These are phyloP conservation scores for Diaporthe longicolla DNA, from an alignment of 2,329 filamentous ascomycete species.

Conservation along the genomic window DNA sequence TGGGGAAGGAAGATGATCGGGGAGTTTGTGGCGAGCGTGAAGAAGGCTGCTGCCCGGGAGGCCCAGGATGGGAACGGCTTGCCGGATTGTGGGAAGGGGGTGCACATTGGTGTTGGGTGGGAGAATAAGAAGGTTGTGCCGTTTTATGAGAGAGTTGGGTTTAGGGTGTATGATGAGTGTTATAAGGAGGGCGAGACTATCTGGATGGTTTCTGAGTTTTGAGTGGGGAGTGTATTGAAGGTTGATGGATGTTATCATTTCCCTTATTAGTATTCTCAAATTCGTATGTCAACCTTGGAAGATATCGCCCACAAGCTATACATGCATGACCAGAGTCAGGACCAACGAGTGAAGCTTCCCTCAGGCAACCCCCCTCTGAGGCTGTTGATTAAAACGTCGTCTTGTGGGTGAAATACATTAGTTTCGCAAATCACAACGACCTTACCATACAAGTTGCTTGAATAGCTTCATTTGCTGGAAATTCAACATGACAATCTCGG, in stretches of 20 bases:
- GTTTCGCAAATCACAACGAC: too few relatives aligned
- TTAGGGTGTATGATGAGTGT: constrained; percentile 54
- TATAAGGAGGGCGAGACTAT: constrained; percentile 49
- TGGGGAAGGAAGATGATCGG: constrained; percentile 61
- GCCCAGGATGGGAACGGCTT: constrained; percentile 38
- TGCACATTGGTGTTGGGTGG: constrained; percentile 60
- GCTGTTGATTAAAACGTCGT: too few relatives aligned
- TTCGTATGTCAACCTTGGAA: background rate
- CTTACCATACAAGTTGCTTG: too few relatives aligned
- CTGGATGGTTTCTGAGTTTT: constrained; percentile 5
- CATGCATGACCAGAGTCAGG: background rate
- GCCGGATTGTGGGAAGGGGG: constrained; percentile 53
- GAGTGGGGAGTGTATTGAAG: background rate
- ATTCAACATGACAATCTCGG: too few relatives aligned
- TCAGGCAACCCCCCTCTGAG: background rate
- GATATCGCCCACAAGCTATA: too few relatives aligned
- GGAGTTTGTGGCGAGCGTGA: constrained; percentile 57
- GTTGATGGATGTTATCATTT: background rate
- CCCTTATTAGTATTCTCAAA: background rate
- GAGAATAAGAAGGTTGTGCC: constrained; percentile 63
- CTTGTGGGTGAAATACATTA: too few relatives aligned
- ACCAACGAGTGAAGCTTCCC: too few relatives aligned
- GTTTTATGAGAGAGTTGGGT: constrained; percentile 64
- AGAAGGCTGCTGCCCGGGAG: constrained; percentile 16
- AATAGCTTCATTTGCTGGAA: too few relatives aligned